These are phyloP conservation scores for Flaveria brownii DNA, from an alignment of 129 eudicot species.

Conservation along the genomic window DNA sequence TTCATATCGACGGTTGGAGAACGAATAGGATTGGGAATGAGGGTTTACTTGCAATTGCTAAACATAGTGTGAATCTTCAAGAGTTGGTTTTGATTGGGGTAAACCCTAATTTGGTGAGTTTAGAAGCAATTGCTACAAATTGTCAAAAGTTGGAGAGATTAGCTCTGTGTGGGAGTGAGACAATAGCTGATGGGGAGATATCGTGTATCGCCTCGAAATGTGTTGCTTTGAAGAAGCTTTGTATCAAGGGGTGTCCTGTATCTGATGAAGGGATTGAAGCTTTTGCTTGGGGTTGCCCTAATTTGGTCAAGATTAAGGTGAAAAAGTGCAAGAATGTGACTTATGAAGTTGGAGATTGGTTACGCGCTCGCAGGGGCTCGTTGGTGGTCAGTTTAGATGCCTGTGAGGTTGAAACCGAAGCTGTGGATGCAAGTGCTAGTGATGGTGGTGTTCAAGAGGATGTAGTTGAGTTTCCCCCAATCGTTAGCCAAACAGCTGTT, in stretches of 20 bases:
- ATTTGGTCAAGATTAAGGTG: conserved; percentile 35
- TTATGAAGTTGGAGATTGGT: conserved; percentile 55
- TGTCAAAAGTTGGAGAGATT: conserved; percentile 39
- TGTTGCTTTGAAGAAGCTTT: conserved; percentile 30
- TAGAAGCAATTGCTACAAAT: conserved; percentile 40
- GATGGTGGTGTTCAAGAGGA: conserved; percentile 64
- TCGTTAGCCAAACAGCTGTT: conserved; percentile 17
- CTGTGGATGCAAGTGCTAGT: conserved; percentile 52
- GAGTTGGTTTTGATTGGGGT: conserved; percentile 44
- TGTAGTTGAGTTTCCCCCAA: conserved; percentile 49
- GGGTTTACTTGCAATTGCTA: conserved; percentile 30
- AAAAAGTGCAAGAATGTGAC: conserved; percentile 67
- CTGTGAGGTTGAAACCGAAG: conserved; percentile 54
- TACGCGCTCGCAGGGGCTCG: conserved; percentile 54
- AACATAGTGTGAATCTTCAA: conserved; percentile 33
- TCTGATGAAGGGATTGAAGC: conserved; percentile 40
- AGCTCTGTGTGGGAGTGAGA: conserved; percentile 47
- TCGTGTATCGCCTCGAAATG: conserved; percentile 46
- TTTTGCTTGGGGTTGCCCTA: conserved; percentile 39
- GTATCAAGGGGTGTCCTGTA: conserved; percentile 32
- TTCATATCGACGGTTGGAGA: conserved; percentile 45
- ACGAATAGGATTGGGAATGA: conserved; percentile 40
- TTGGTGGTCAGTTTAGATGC: conserved; percentile 64
- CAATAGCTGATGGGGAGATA: conserved; percentile 39
- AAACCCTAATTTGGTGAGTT: conserved; percentile 25